A percentile compares a stretch with the other conserved stretches of the same genome.
Conservation (phyloP, 2,329 filamentous ascomycete genomes). For the Calonectria hongkongensis region DNA sequence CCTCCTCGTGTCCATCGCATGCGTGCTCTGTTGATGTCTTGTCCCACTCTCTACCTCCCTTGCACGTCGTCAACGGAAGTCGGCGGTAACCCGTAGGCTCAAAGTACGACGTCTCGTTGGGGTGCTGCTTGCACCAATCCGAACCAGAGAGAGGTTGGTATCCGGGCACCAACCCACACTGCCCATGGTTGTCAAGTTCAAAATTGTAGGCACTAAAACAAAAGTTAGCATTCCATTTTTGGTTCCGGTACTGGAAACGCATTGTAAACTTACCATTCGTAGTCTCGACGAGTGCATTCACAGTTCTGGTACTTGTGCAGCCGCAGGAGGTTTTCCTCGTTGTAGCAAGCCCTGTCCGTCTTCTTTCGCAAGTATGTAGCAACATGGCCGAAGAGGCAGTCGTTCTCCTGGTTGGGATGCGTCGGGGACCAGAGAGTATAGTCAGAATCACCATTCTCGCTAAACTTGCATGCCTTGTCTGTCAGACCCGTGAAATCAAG, state of each 20-base stretch:
- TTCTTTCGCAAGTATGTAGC: slow-evolving; percentile 95
- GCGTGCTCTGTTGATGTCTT: slow-evolving; percentile 72
- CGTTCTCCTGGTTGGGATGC: slow-evolving; percentile 85
- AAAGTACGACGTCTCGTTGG: slow-evolving; percentile 85
- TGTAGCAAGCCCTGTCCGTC: slow-evolving; percentile 85
- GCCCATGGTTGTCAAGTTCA: slow-evolving; percentile 84
- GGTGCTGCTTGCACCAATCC: slow-evolving; percentile 75
- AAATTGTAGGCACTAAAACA: slow-evolving; percentile 91
- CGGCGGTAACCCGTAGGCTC: slow-evolving; percentile 91
- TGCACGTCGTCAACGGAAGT: slow-evolving; percentile 92
- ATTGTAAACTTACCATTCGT: slow-evolving; percentile 84
- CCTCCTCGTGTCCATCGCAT: slow-evolving; percentile 87
- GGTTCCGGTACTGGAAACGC: no score
- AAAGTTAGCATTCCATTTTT: slow-evolving; percentile 41
- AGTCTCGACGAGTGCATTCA: slow-evolving; percentile 88
- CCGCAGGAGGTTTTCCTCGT: slow-evolving; percentile 81
- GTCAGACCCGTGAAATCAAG: slow-evolving; percentile 91
- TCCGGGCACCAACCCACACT: slow-evolving; percentile 86
- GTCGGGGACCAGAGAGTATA: slow-evolving; percentile 92
- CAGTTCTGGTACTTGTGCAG: slow-evolving; percentile 87
- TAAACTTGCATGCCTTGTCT: slow-evolving; percentile 82
- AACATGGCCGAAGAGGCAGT: slow-evolving; percentile 94
- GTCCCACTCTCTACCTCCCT: slow-evolving; percentile 84
- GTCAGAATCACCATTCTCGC: slow-evolving; percentile 76
- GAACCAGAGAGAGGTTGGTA: slow-evolving; percentile 74